Evolutionary conservation across 2,329 filamentous ascomycete genomes (phyloP), one percentile per base, ranked within the genome.

Genomic region (Xylaria sp.): DNA sequence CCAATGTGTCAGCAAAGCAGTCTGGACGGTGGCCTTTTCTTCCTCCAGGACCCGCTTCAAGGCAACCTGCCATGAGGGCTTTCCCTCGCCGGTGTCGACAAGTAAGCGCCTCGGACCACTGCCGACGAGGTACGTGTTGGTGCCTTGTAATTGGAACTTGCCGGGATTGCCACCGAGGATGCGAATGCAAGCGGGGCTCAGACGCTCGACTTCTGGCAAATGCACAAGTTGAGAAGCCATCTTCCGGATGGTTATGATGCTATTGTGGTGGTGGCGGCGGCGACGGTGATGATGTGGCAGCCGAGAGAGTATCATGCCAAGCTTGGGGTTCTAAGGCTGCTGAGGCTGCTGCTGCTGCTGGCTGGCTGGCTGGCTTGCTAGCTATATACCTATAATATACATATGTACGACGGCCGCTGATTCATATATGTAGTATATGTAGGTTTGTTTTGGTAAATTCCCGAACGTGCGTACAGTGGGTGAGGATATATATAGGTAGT

Each of bases 111-210:
- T 80, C 5, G 82, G 77, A 3, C 94, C 95, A 6, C 86, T 89
- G 65, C 96, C 96, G 66, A 99, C 76, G 20, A 99, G 86, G 78
- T 99, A 99, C 38, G 96, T 99, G 79, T 99, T 99, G 72, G 96
- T 97, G 69, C 94, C 90, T 79, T 91, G 87, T 11, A 91, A 81
- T 4, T 87, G 86, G 74, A 89, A 90, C 83, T 97, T 97, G 76
- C 92, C 89, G 13, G 96, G 95, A 79, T 99, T 99, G 9, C 92
- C 93, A 65, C 91, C 96, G 20, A 98, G 84, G 68, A 99, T 92
- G 63, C 96, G 88, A 69, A 97, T 90, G 50, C 94, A 91, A 15
- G 87, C 83, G 22, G 91, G 86, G 75, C 92, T 95, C 61, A 98
- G 84, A 67, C 91, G 88, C 79, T 95, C 89, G 57, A 97, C 87